Evolutionary conservation across 2,329 filamentous ascomycete species (phyloP), one percentile per base, ranked within the genome.

Genomic region (Nakataea oryzae): DNA sequence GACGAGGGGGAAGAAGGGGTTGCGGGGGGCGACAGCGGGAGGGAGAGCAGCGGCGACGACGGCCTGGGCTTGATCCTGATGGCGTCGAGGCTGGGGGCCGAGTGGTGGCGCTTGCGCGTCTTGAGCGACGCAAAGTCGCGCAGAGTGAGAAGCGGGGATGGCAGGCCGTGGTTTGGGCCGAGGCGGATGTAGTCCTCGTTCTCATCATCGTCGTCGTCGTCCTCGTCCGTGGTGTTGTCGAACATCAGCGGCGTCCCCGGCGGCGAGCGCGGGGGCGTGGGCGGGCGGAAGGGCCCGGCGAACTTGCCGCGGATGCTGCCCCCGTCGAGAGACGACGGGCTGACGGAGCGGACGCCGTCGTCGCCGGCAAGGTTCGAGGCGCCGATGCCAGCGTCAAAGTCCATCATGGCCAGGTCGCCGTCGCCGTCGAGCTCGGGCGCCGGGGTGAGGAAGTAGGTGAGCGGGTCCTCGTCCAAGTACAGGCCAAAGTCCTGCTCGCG

Each of bases 351-450:
- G 61, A 84, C 73, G 54, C 79, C 74, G 21, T 78, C 75, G 30
- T 72, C 70, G 3, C 79, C 78, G 4, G 74, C 74, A 28, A 28
- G 13, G 13, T n/a, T n/a, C 63, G 73, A 77, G 61, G 74, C 69
- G 66, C 81, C 77, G 69, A 85, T 85, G 62, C 82, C 84, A 50
- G 82, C 82, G 68, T 85, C 81, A 66, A 79, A 77, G 65, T 82
- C 79, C 72, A 80, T 74, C 69, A 79, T 76, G 65, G 74, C 74
- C 57, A 74, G 70, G 54, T 76, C 76, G 26, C 67, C 69, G 41
- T 69, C 68, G 21, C 66, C 71, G 63, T 74, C 74, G 14, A 74
- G 70, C 27, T 76, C 74, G 0, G 79, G 74, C 0, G 76, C 73
- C 1, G 82, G 79, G 1, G 81, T 83, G 55, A 85, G 75, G 66